Conservation (phyloP, 2,329 filamentous ascomycete genomes). For the Exophiala mesophila region DNA sequence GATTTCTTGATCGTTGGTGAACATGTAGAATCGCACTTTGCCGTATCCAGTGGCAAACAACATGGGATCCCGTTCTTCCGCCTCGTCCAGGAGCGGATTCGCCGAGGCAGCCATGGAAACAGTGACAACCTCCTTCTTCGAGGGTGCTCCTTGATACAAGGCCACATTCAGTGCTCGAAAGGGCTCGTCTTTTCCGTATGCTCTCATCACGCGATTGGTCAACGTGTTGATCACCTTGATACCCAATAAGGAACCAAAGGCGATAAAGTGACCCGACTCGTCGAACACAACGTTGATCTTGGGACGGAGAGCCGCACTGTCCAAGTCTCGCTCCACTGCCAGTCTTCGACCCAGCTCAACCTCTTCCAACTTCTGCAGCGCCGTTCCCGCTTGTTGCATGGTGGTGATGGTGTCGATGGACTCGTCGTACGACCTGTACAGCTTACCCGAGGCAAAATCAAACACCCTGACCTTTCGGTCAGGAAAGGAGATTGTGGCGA, state of each 20-base stretch:
- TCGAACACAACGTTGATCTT: conserved; percentile 89
- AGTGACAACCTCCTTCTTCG: conserved; percentile 88
- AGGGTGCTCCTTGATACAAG: conserved; percentile 90
- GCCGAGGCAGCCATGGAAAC: conserved; percentile 94
- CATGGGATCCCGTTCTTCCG: conserved; percentile 85
- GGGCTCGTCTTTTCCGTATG: conserved; percentile 85
- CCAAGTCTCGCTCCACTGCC: conserved; percentile 80
- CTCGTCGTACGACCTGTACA: conserved; percentile 91
- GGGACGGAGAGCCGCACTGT: conserved; percentile 60
- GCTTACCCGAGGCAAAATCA: conserved; percentile 81
- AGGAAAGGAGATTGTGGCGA: conserved; percentile 85
- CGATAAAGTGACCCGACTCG: conserved; percentile 89
- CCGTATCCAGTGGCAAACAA: conserved; percentile 76
- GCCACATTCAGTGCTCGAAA: conserved; percentile 77
- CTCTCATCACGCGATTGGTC: conserved; percentile 85
- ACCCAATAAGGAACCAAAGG: conserved; percentile 88
- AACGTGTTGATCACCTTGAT: conserved; percentile 94
- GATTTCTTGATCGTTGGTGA: conserved; percentile 81
- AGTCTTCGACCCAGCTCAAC: conserved; percentile 88
- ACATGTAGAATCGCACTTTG: conserved; percentile 96
- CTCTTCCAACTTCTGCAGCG: conserved; percentile 73
- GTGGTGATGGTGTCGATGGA: conserved; percentile 82
- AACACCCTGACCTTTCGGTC: conserved; percentile 92
- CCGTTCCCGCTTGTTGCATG: conserved; percentile 92
- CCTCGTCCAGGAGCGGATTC: conserved; percentile 89